Evolutionary conservation across 768 basidiomycete species (phyloP).

Genomic region (Suillus subalutaceus): DNA sequence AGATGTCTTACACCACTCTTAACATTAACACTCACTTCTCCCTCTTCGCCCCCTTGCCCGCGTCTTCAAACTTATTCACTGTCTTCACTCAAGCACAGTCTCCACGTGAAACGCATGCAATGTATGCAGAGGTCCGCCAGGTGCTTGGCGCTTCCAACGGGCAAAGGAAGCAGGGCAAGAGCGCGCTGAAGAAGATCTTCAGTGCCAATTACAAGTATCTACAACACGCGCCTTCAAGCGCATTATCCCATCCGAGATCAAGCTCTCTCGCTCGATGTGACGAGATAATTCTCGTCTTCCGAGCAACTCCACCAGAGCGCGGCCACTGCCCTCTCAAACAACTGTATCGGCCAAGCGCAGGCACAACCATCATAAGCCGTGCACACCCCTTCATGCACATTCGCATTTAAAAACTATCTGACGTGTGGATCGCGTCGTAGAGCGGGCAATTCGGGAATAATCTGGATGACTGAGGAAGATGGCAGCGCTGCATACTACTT

Average conservation of each 20-base stretch:
- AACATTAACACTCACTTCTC: conserved; percentile 7
- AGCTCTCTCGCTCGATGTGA: not conserved
- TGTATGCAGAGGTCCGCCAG: conserved; percentile 41
- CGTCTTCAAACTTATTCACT: conserved; percentile 33
- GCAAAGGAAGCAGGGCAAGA: conserved; percentile 3
- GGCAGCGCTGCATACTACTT: not conserved
- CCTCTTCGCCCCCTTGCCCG: conserved; percentile 27
- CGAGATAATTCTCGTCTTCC: not conserved
- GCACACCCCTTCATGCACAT: not conserved
- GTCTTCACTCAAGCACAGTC: conserved; percentile 37
- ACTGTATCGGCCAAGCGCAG: not conserved
- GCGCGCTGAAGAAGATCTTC: conserved; percentile 7
- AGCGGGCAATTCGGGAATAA: not conserved
- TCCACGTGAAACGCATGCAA: conserved; percentile 40
- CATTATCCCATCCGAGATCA: not conserved
- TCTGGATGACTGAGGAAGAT: not conserved
- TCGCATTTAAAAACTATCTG: not conserved
- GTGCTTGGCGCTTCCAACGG: conserved; percentile 8
- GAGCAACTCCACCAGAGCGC: not conserved
- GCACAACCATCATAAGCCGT: not conserved
- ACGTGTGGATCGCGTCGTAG: not conserved
- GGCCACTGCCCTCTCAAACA: not conserved
- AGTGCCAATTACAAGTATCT: not conserved
- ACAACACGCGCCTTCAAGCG: not conserved
- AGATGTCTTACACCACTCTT: conserved; percentile 32